These are phyloP conservation scores for Sphagnum contortum DNA, from an alignment of 225 moss, liverwort and hornwort genomes.

Conservation along the genomic window DNA sequence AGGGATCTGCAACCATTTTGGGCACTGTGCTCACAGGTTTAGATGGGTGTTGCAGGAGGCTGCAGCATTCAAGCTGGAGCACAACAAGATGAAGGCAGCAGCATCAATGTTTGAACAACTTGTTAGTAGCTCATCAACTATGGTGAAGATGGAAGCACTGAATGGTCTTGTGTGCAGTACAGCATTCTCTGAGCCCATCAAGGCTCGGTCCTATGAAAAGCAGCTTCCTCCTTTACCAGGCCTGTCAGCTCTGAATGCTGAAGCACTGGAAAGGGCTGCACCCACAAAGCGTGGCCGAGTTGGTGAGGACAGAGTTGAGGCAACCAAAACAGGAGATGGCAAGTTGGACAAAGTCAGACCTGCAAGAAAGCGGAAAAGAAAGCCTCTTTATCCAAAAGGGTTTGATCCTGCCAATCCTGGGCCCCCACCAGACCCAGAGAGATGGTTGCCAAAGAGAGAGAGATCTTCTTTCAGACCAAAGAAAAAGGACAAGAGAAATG, in stretches of 20 bases:
- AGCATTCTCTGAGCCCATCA: slow-evolving; percentile 58
- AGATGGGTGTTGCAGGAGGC: slow-evolving; percentile 48
- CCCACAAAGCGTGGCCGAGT: slow-evolving; percentile 66
- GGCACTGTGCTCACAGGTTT: neutral
- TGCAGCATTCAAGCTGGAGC: slow-evolving; percentile 84
- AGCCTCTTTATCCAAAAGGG: slow-evolving; percentile 83
- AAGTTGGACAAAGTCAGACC: slow-evolving; percentile 50
- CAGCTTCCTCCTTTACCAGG: slow-evolving; percentile 72
- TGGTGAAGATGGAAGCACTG: slow-evolving; percentile 72
- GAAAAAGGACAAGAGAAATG: slow-evolving; percentile 70
- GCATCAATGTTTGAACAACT: slow-evolving; percentile 73
- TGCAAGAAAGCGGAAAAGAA: slow-evolving; percentile 84
- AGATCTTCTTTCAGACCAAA: slow-evolving; percentile 78
- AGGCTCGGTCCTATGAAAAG: slow-evolving; percentile 76
- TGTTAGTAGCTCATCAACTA: slow-evolving; percentile 59
- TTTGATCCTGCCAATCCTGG: slow-evolving; percentile 93
- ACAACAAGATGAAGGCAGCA: slow-evolving; percentile 74
- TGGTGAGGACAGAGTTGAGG: slow-evolving; percentile 46
- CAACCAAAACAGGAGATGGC: slow-evolving; percentile 49
- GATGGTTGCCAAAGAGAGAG: slow-evolving; percentile 95
- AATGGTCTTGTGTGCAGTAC: slow-evolving; percentile 79
- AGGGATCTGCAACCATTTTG: too few relatives aligned
- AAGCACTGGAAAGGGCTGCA: slow-evolving; percentile 69
- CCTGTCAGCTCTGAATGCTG: slow-evolving; percentile 51
- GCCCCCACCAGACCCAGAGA: slow-evolving; percentile 95